Base-by-base conservation (phyloP, 176 grass and related monocot species). In the Urochloa ruziziensis region DNA sequence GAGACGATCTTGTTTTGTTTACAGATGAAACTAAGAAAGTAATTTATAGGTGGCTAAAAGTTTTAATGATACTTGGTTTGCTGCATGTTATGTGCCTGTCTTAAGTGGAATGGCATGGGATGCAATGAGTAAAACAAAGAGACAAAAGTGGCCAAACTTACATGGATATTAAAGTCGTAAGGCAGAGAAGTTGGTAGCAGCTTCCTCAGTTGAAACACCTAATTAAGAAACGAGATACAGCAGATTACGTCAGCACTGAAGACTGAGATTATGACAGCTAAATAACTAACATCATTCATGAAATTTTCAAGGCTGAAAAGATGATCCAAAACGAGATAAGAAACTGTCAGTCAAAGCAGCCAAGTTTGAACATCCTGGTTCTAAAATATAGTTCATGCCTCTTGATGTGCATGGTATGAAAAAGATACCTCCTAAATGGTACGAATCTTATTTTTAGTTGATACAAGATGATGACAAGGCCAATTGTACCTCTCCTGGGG, bases 161-260 rank as follows among this genome's bases (percentile, higher is more conserved):
- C 96, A 89, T 98, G 96, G 74, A 98, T 95, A 91, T 98, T 98
- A n/a, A 98, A 98, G 85, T 98, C 96, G 72, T 95, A 98, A 42
- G 85, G 85, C 21, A 84, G 70, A 87, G 93, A 98, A 88, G 96
- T 94, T 43, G 93, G 96, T 70, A 98, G 84, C 63, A 98, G 91
- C 80, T 98, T 98, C 69, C 96, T 92, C 73, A 98, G 80, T 85
- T 95, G 75, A 93, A 98, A 95, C 83, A 98, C 79, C 93, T 98
- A 80, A 67, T 73, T 44, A 57, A 79, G 84, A 78, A 89, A 83
- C 23, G 32, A 79, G 73, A 90, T 44, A 51, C 18, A 74, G 75
- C n/a, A 58, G 44, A 84, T 23, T 37, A 91, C 15, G 21, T 69
- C 66, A 84, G 71, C 16, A 23, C 10, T 34, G 75, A 77, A 40